Base-by-base conservation (phyloP, 768 basidiomycete genomes). In the Coprinopsis sp. region DNA sequence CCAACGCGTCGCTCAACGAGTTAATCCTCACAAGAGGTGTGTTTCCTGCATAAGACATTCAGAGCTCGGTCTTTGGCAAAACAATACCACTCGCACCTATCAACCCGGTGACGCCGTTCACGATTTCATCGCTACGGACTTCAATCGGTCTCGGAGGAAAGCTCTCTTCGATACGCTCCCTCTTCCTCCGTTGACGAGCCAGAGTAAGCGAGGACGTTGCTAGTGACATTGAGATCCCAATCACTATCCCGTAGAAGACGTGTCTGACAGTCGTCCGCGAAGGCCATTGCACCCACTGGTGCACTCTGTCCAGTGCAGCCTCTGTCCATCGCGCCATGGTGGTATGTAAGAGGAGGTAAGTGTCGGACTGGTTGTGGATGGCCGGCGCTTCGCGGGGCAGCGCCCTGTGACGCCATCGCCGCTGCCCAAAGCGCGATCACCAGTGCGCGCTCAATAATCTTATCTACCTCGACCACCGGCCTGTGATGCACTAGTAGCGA, bases 21-120 rank as follows among this genome's bases (percentile, higher is more conserved):
- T 87, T 87, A 41, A 98, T 94, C 52, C 94, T 76, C 36, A 98
- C 71, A 47, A 99, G 70, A 1, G 96, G 95, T 0, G 96, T 98
- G 58, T 97, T 96, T 33, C 95, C 95, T 96, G 44, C 22, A 14
- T 3, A 24, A 22, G 14, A 11, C 21, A 22, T 51, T 37, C 11
- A 49, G 37, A 48, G 16, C 13, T 13, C 19, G 27, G 21, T 33
- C 37, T 44, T 23, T 21, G 24, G 22, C 30, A 12, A 42, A 42
- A 21, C 16, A 46, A 34, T 10, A 7, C 18, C 37, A n/a, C 16
- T 54, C 77, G 18, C 47, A 91, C 92, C 92, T 47, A 97, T 95
- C 27, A 91, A 60, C 2, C 91, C 93, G 10, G 81, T 79, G 4
- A 96, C 83, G 0, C 94, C 93, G 6, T 73, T 66, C 4, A 93